A percentile compares a stretch with the other conserved stretches of the same genome.
phyloP scores from a whole-genome alignment of 345 rosid genomes.

The Arabidopsis suecica region DNA sequence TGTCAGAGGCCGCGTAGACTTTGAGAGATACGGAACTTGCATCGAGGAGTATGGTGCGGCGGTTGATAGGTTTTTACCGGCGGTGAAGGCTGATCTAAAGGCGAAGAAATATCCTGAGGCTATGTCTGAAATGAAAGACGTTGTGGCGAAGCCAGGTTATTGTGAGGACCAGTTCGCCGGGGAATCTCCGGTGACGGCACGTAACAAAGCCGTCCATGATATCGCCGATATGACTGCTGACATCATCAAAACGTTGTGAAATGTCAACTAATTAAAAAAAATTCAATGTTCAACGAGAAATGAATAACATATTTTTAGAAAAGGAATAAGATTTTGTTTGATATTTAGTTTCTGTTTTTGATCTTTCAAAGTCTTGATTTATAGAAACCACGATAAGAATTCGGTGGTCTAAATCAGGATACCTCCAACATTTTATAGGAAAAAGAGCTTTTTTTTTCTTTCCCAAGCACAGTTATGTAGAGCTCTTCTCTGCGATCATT shows the following conservation, averaged over 20 bases:
- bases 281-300: neutral
- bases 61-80: slow-evolving; percentile 28
- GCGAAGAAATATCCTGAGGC: slow-evolving; percentile 17
- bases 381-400: neutral
- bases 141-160: neutral
- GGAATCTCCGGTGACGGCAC: neutral
- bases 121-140: neutral
- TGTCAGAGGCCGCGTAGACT: neutral
- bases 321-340: neutral
- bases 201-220: slow-evolving; percentile 32
- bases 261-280: neutral
- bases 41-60: slow-evolving; percentile 31
- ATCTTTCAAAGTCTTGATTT: neutral
- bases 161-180: slow-evolving; percentile 22
- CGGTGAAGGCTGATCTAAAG: slow-evolving; percentile 8
- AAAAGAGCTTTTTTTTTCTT: too few species aligned
- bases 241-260: slow-evolving; percentile 25
- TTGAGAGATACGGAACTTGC: slow-evolving; percentile 32
- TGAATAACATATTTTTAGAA: neutral
- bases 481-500: too few species aligned
- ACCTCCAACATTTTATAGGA: neutral
- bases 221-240: slow-evolving; percentile 38
- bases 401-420: neutral
- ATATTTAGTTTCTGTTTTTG: neutral
- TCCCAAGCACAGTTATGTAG: too few species aligned